Evolutionary conservation across 2,329 filamentous ascomycete species (phyloP).

Genomic region (Colletotrichum sp.): DNA sequence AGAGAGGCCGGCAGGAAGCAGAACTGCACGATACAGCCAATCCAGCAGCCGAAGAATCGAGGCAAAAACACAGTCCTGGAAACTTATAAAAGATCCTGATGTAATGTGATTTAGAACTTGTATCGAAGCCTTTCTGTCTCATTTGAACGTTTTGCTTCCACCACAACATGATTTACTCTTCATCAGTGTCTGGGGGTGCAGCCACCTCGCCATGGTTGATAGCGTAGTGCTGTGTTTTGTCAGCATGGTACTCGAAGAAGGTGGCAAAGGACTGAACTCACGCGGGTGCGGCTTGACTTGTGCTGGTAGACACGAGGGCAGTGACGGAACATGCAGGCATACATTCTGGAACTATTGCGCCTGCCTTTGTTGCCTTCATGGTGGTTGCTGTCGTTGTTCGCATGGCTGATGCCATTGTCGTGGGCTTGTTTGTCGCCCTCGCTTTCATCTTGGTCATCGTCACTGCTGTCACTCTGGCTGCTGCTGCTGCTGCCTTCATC

Average conservation of each 20-base stretch:
- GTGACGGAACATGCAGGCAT: neutral
- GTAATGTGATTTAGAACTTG: neutral
- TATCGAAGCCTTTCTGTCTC: neutral
- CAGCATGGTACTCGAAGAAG: neutral
- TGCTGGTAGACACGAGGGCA: neutral
- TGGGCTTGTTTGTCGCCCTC: neutral
- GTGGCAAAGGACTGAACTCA: neutral
- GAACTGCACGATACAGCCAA: neutral
- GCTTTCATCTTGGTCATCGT: neutral
- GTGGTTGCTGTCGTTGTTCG: neutral
- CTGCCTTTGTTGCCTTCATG: neutral
- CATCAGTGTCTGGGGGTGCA: neutral
- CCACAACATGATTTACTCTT: neutral
- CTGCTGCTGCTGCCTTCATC: neutral
- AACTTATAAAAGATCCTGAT: neutral
- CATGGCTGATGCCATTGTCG: neutral
- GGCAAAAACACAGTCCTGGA: neutral
- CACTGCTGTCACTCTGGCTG: neutral
- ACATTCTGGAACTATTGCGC: neutral
- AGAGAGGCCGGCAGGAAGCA: neutral
- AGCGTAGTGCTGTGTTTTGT: neutral
- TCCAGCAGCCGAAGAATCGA: neutral
- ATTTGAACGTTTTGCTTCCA: neutral
- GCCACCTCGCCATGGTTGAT: neutral
- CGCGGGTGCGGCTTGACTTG: neutral